Evolutionary conservation across 106 monocot species (phyloP).

Genomic region (Alisma plantagoaquatica): DNA sequence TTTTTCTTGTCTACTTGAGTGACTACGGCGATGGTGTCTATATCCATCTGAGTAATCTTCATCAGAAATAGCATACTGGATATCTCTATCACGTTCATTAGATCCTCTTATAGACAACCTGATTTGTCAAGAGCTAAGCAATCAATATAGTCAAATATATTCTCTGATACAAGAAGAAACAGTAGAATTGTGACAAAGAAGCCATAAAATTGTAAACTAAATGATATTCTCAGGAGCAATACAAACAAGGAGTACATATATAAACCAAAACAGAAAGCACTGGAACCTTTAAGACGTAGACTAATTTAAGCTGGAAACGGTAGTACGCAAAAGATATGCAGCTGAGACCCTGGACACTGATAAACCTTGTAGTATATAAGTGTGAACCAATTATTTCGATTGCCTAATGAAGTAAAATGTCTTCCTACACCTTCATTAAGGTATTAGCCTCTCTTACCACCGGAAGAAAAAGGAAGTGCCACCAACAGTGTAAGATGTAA

Average conservation of each 20-base stretch:
- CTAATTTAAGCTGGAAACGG: too few relatives aligned
- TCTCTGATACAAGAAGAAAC: background rate
- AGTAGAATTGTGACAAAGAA: background rate
- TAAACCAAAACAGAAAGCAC: background rate
- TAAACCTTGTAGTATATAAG: too few relatives aligned
- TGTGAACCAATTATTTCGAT: too few relatives aligned
- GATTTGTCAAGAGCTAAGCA: too few relatives aligned
- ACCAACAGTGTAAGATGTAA: too few relatives aligned
- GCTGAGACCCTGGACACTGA: too few relatives aligned
- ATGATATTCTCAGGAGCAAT: background rate
- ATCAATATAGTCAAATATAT: background rate
- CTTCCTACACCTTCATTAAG: too few relatives aligned
- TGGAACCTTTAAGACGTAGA: background rate
- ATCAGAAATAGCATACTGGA: slow-evolving; percentile 5
- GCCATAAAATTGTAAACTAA: background rate
- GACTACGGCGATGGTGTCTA: background rate
- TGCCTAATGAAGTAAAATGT: too few relatives aligned
- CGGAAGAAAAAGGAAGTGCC: too few relatives aligned
- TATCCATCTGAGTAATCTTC: slow-evolving; percentile 4
- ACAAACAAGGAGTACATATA: slow-evolving; percentile 2
- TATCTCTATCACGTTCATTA: background rate
- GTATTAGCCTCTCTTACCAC: too few relatives aligned
- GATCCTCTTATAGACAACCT: slow-evolving; percentile 2
- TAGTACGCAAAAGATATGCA: too few relatives aligned
- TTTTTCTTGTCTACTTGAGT: background rate